phyloP scores from a whole-genome alignment of 78 protist species.

The Dictyostelium citrinum region DNA sequence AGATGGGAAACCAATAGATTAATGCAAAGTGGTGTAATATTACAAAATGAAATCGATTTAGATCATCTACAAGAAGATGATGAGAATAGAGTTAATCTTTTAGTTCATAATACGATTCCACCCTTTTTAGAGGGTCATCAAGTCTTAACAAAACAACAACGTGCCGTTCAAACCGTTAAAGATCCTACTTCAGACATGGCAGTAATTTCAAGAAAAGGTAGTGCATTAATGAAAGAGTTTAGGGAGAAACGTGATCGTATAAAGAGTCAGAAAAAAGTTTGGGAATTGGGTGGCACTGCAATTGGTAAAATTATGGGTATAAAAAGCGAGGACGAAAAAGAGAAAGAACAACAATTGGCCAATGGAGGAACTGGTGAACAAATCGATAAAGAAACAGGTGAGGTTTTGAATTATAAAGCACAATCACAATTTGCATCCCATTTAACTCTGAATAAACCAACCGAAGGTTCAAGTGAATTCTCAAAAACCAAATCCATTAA shows the following conservation, averaged over 20 bases:
- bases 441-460: neutral
- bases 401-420: constrained; percentile 33
- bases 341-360: neutral
- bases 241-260: constrained; percentile 81
- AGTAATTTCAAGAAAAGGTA: constrained; percentile 87
- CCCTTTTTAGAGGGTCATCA: constrained; percentile 94
- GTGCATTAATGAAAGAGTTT: constrained; percentile 44
- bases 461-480: constrained; percentile 84
- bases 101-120: constrained; percentile 92
- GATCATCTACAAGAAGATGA: constrained; percentile 86
- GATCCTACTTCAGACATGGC: constrained; percentile 97
- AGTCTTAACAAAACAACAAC: constrained; percentile 75
- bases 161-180: constrained; percentile 87
- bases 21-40: constrained; percentile 82
- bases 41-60: constrained; percentile 37
- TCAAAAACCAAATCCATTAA: constrained; percentile 86
- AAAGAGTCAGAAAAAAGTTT: constrained; percentile 58
- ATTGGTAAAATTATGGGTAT: constrained; percentile 88
- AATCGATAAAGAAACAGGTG: constrained; percentile 29
- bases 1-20: constrained; percentile 87
- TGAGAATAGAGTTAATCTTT: constrained; percentile 62
- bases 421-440: constrained; percentile 76
- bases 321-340: constrained; percentile 38
- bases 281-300: constrained; percentile 84
- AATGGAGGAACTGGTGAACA: neutral